Evolutionary conservation across 176 grass and related monocot species (phyloP).

Genomic region (Hordeum marinum): DNA sequence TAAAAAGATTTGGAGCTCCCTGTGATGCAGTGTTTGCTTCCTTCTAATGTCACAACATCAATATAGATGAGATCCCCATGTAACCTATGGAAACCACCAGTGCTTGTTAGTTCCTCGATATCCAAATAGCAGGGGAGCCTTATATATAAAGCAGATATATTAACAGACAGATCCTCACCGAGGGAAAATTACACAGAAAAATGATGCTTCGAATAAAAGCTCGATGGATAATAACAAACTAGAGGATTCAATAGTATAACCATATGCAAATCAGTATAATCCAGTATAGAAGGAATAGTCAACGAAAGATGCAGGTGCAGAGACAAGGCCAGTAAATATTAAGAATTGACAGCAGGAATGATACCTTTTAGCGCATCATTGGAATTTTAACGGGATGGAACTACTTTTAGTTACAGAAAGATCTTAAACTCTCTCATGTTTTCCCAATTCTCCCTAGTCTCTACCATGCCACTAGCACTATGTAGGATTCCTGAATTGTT

Average conservation of each 20-base stretch:
- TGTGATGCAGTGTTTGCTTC: conserved; percentile 85
- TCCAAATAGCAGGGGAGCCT: neutral
- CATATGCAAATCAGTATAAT: neutral
- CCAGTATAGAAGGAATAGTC: neutral
- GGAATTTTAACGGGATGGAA: neutral
- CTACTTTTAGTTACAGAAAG: neutral
- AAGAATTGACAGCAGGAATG: neutral
- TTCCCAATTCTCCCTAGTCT: neutral
- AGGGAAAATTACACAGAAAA: neutral
- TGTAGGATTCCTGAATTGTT: neutral
- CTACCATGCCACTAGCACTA: neutral
- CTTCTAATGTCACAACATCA: conserved; percentile 83
- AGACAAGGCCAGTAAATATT: neutral
- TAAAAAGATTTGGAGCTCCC: conserved; percentile 92
- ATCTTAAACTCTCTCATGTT: neutral
- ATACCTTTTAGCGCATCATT: neutral
- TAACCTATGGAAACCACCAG: conserved; percentile 48
- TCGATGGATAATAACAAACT: neutral
- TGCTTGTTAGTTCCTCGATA: conserved; percentile 1
- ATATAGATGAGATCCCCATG: conserved; percentile 96
- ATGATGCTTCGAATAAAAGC: neutral
- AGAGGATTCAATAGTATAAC: neutral
- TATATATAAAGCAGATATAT: conserved; percentile 3
- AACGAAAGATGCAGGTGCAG: neutral
- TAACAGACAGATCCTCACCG: neutral